A percentile compares a stretch with the other conserved stretches of the same genome.
Evolutionary conservation across 805 yeast genomes (phyloP).

Genomic region (Yueomyces sinensis): DNA sequence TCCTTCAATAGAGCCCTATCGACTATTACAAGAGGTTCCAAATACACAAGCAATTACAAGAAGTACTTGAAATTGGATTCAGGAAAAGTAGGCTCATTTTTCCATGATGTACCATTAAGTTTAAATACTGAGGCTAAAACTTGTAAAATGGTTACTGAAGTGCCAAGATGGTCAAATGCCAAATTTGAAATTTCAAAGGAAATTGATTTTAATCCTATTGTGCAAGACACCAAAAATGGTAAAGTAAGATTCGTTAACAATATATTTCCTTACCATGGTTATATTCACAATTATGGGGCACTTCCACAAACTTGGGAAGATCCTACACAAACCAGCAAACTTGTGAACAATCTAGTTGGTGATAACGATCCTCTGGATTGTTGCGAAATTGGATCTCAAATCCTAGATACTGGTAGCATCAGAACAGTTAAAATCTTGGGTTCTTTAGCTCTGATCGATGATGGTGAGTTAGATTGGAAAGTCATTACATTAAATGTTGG

Average conservation of each 20-base stretch:
- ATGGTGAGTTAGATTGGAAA: conserved; percentile 97
- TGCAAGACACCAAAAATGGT: conserved; percentile 69
- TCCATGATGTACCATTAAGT: conserved; percentile 59
- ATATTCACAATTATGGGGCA: conserved; percentile 80
- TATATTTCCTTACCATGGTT: conserved; percentile 73
- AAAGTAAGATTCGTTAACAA: conserved; percentile 64
- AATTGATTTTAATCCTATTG: conserved; percentile 55
- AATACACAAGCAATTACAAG: conserved; percentile 28
- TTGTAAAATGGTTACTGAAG: conserved; percentile 60
- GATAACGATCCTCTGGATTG: conserved; percentile 95
- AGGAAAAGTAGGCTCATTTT: conserved; percentile 43
- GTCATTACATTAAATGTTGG: conserved; percentile 53
- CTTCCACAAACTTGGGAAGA: conserved; percentile 97
- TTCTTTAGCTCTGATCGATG: conserved; percentile 69
- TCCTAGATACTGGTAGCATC: conserved; percentile 49
- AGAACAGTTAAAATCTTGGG: conserved; percentile 60
- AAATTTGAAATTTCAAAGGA: conserved; percentile 64
- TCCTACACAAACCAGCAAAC: conserved; percentile 34
- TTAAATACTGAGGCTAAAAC: conserved; percentile 30
- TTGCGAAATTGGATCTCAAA: conserved; percentile 67
- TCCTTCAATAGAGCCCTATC: too few relatives aligned
- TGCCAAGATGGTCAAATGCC: conserved; percentile 73
- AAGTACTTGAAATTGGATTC: conserved; percentile 31
- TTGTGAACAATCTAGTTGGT: conserved; percentile 39
- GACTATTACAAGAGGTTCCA: conserved; percentile 23